Conservation (phyloP, 768 basidiomycete species). For the Daedaleopsis sinensis region DNA sequence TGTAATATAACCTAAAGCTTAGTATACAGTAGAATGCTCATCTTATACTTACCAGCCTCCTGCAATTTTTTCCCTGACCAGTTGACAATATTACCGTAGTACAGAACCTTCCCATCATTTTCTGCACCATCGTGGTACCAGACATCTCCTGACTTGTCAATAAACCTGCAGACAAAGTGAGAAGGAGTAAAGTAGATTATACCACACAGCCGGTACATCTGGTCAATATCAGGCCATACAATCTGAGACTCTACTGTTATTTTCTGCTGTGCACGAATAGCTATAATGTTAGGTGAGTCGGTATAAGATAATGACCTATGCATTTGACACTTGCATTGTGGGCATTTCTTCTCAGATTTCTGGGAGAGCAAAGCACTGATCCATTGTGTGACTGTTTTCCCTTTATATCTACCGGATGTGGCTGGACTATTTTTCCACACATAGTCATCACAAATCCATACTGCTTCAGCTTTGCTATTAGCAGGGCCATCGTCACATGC, state of each 20-base stretch:
- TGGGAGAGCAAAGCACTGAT: background rate
- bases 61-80: background rate
- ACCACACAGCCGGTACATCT: background rate
- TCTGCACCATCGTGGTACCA: background rate
- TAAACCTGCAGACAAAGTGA: background rate
- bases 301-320: background rate
- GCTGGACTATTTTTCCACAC: no score
- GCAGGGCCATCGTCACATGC: no score
- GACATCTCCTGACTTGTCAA: background rate
- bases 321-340: background rate
- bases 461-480: no score
- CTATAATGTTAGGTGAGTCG: background rate
- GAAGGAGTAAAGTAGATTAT: background rate
- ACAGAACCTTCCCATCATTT: background rate
- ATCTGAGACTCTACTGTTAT: background rate
- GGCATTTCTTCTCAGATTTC: background rate
- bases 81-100: background rate
- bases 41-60: background rate
- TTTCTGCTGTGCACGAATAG: background rate
- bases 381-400: background rate
- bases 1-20: background rate
- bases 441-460: no score
- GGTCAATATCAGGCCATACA: background rate
- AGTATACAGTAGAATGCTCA: background rate
- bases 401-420: background rate